Evolutionary conservation across 108 stramenopile genomes (phyloP).

Genomic region (Craspedostauros australis): DNA sequence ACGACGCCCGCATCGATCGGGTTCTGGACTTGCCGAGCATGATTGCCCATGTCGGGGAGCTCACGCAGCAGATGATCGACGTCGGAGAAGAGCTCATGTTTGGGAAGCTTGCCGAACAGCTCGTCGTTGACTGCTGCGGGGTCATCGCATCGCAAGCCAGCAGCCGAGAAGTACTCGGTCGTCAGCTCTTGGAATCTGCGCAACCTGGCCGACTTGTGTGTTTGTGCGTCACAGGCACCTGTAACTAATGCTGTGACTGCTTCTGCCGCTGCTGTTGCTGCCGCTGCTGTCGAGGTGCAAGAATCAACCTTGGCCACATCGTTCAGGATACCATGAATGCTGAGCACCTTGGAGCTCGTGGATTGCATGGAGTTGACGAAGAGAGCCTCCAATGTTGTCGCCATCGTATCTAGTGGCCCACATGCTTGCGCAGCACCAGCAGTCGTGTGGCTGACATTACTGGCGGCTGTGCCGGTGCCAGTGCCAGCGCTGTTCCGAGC

Average conservation of each 20-base stretch:
- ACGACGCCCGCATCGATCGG: conserved; percentile 14
- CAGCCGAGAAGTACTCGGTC: conserved; percentile 38
- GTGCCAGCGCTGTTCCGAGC: too few species aligned
- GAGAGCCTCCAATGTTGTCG: conserved; percentile 25
- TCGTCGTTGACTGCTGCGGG: neutral
- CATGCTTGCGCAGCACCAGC: too few species aligned
- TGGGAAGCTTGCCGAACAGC: neutral
- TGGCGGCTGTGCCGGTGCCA: too few species aligned
- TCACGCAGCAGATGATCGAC: conserved; percentile 25
- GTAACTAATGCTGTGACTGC: too few species aligned
- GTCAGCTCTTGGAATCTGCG: conserved; percentile 52
- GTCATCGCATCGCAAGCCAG: conserved; percentile 6
- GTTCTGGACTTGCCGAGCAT: too few species aligned
- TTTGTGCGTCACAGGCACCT: too few species aligned
- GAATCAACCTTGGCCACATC: conserved; percentile 40
- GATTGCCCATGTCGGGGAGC: conserved; percentile 11
- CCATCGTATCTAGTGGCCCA: too few species aligned
- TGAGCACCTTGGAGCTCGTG: conserved; percentile 55
- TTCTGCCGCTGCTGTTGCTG: neutral
- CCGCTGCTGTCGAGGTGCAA: too few species aligned
- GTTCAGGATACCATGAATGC: conserved; percentile 56
- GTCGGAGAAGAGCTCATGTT: conserved; percentile 37
- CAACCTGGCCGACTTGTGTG: conserved; percentile 54
- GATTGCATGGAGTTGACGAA: conserved; percentile 42
- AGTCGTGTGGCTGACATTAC: too few species aligned